Evolutionary conservation across 768 basidiomycete species (phyloP).

Genomic region (Mycena maculata): DNA sequence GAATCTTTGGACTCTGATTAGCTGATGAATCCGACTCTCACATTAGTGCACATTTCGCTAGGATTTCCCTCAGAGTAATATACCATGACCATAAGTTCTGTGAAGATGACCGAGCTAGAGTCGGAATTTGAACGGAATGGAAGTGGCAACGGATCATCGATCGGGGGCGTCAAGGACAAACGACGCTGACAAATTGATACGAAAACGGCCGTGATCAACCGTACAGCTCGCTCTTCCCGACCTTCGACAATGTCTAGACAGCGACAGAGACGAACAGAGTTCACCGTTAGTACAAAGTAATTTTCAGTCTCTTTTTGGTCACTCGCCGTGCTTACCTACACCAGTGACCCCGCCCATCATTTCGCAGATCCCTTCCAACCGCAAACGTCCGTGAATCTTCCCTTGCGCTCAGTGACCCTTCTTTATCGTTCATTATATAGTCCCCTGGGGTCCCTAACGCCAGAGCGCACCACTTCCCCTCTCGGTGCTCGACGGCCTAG

Average conservation of each 20-base stretch:
- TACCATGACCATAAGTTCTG: too few relatives aligned
- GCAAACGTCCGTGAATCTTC: constrained; percentile 62
- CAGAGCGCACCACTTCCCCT: constrained; percentile 52
- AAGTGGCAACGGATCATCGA: too few relatives aligned
- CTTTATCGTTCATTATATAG: constrained; percentile 44
- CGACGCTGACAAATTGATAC: too few relatives aligned
- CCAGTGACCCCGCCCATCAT: constrained; percentile 54
- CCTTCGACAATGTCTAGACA: not conserved
- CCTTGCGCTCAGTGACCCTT: not conserved
- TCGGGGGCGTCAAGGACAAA: too few relatives aligned
- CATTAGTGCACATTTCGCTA: too few relatives aligned
- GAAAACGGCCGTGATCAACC: too few relatives aligned
- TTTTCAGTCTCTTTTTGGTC: too few relatives aligned
- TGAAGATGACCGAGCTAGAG: too few relatives aligned
- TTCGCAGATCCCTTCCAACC: constrained; percentile 71
- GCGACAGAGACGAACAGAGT: constrained; percentile 1
- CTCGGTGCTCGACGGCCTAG: constrained; percentile 29
- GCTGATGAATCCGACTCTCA: too few relatives aligned
- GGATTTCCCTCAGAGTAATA: too few relatives aligned
- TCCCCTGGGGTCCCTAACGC: constrained; percentile 53
- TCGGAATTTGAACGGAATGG: too few relatives aligned
- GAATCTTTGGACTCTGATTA: too few relatives aligned
- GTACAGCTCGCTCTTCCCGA: not conserved
- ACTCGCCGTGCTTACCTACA: not conserved
- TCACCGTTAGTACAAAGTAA: constrained; percentile 23